A percentile compares a stretch with the other conserved stretches of the same genome.
Conservation (phyloP, 441 rosid species). For the Aquilaria agallochum region DNA sequence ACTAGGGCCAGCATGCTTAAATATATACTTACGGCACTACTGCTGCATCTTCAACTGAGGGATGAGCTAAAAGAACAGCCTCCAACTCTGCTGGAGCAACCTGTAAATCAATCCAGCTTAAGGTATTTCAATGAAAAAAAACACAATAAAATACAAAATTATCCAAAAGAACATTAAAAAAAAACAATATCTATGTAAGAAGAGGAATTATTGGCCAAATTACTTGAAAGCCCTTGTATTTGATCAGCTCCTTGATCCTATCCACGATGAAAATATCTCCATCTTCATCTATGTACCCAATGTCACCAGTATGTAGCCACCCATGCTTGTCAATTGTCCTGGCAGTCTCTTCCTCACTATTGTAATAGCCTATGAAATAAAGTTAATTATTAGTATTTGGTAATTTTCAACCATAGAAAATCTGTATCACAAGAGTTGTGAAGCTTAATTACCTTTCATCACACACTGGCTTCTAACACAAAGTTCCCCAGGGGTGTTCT, state of each 20-base stretch:
- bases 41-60: slow-evolving; percentile 77
- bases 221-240: slow-evolving; percentile 95
- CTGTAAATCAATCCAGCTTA: slow-evolving; percentile 21
- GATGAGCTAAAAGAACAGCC: slow-evolving; percentile 68
- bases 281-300: slow-evolving; percentile 83
- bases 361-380: slow-evolving; percentile 46
- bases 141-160: neutral
- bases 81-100: slow-evolving; percentile 95
- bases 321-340: slow-evolving; percentile 68
- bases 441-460: slow-evolving; percentile 52
- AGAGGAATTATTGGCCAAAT: neutral
- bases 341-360: slow-evolving; percentile 69
- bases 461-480: slow-evolving; percentile 93
- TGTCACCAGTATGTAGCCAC: slow-evolving; percentile 92
- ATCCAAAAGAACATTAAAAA: neutral
- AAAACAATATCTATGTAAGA: neutral
- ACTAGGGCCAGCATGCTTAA: no score
- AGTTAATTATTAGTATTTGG: neutral
- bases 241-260: slow-evolving; percentile 91
- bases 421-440: no score
- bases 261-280: slow-evolving; percentile 91
- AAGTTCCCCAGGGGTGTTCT: slow-evolving; percentile 71
- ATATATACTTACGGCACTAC: slow-evolving; percentile 71
- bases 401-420: neutral
- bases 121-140: neutral